phyloP scores from a whole-genome alignment of 2,329 filamentous ascomycete genomes.

The Talaromyces pinophilus region DNA sequence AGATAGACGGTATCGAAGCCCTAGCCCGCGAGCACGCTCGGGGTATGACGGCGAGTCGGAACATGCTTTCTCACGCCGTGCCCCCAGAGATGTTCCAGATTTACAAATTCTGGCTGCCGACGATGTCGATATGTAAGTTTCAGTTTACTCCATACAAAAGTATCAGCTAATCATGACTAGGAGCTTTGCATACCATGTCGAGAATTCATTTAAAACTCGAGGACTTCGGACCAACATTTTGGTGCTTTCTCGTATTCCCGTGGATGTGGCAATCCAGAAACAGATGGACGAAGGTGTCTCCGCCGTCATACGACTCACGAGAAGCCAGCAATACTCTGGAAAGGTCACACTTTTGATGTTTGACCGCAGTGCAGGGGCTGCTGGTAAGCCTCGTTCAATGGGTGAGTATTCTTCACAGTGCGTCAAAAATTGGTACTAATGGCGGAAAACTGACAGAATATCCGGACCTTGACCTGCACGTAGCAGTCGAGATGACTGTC shows the following conservation, averaged over 20 bases:
- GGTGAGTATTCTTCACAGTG: slow-evolving; percentile 37
- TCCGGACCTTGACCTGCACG: slow-evolving; percentile 72
- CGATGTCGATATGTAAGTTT: slow-evolving; percentile 62
- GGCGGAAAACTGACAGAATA: slow-evolving; percentile 60
- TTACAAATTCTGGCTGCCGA: slow-evolving; percentile 84
- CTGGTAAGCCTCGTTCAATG: slow-evolving; percentile 76
- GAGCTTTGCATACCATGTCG: slow-evolving; percentile 81
- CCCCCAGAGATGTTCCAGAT: slow-evolving; percentile 77
- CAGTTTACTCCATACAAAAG: slow-evolving; percentile 19
- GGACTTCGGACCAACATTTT: slow-evolving; percentile 76
- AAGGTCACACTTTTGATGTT: slow-evolving; percentile 84
- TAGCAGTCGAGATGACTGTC: slow-evolving; percentile 78
- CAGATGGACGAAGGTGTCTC: slow-evolving; percentile 88
- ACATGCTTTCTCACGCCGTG: slow-evolving; percentile 71
- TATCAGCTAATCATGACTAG: slow-evolving; percentile 38
- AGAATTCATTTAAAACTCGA: slow-evolving; percentile 70
- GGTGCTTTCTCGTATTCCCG: slow-evolving; percentile 73
- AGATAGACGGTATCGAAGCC: slow-evolving; percentile 68
- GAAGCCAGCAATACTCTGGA: slow-evolving; percentile 66
- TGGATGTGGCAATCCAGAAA: slow-evolving; percentile 76
- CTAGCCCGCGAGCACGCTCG: slow-evolving; percentile 62
- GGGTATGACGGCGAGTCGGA: slow-evolving; percentile 60
- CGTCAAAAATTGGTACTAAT: not conserved
- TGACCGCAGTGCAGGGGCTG: slow-evolving; percentile 70
- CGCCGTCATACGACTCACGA: slow-evolving; percentile 76